Evolutionary conservation across 1,139 yeast genomes (phyloP).

Genomic region (Sugiyamaella novakii): DNA sequence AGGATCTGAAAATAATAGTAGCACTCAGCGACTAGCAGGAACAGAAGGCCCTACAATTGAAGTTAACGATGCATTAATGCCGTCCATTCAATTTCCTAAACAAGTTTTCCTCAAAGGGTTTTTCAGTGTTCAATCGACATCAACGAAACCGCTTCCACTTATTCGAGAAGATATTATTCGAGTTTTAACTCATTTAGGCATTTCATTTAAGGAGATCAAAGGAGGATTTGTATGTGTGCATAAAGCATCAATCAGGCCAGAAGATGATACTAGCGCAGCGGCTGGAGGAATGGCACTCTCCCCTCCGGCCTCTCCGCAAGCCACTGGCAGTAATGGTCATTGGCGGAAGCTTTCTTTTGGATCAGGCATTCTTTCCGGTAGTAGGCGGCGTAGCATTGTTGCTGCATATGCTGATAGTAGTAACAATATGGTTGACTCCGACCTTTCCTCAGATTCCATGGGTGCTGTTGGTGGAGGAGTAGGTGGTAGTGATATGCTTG

Average conservation of each 20-base stretch:
- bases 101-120: slow-evolving; percentile 92
- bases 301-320: slow-evolving; percentile 28
- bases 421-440: slow-evolving; percentile 35
- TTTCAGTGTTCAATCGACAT: slow-evolving; percentile 93
- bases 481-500: slow-evolving; percentile 58
- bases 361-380: slow-evolving; percentile 34
- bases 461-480: slow-evolving; percentile 43
- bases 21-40: slow-evolving; percentile 9
- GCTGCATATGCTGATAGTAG: slow-evolving; percentile 28
- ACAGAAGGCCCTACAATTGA: slow-evolving; percentile 19
- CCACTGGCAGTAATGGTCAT: slow-evolving; percentile 33
- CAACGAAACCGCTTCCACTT: slow-evolving; percentile 87
- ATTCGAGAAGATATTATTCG: slow-evolving; percentile 83
- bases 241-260: slow-evolving; percentile 46
- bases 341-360: slow-evolving; percentile 43
- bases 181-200: slow-evolving; percentile 75
- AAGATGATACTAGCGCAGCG: slow-evolving; percentile 15
- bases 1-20: slow-evolving; percentile 15
- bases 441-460: slow-evolving; percentile 42
- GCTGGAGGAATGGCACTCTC: slow-evolving; percentile 16
- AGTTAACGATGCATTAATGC: slow-evolving; percentile 58
- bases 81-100: slow-evolving; percentile 89
- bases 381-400: slow-evolving; percentile 30
- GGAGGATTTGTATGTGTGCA: slow-evolving; percentile 93
- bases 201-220: slow-evolving; percentile 82